Evolutionary conservation across 2,329 filamentous ascomycete genomes (phyloP).

Genomic region (Didymella arachidicola): DNA sequence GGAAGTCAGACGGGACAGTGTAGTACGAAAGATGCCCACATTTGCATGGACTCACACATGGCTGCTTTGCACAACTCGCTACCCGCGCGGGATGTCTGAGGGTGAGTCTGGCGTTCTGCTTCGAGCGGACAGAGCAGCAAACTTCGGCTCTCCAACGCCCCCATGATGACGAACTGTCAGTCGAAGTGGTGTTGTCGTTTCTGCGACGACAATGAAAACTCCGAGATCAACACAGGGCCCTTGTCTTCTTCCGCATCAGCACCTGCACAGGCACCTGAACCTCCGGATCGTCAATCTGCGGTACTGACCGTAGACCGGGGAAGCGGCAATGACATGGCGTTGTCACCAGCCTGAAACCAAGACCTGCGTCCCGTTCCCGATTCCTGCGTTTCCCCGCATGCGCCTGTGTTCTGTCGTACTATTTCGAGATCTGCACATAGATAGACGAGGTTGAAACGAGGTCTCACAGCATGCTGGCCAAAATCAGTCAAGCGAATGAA

Average conservation of each 20-base stretch:
- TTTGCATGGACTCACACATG: slow-evolving; percentile 23
- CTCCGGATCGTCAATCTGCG: slow-evolving; percentile 7
- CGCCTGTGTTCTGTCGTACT: slow-evolving; percentile 38
- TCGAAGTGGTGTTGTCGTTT: slow-evolving; percentile 6
- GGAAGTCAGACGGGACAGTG: slow-evolving; percentile 23
- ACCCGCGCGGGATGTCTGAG: slow-evolving; percentile 6
- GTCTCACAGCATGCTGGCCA: slow-evolving; percentile 28
- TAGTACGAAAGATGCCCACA: slow-evolving; percentile 17
- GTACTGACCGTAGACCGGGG: slow-evolving; percentile 20
- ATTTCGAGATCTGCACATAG: slow-evolving; percentile 39
- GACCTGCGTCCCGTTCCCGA: slow-evolving; percentile 27
- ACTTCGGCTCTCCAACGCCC: slow-evolving; percentile 4
- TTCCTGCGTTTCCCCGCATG: slow-evolving; percentile 30
- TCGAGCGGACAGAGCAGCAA: slow-evolving; percentile 1
- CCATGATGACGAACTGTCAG: slow-evolving; percentile 3
- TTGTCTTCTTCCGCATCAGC: slow-evolving; percentile 8
- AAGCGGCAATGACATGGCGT: slow-evolving; percentile 22
- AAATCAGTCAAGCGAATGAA: slow-evolving; percentile 14
- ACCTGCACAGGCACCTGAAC: slow-evolving; percentile 13
- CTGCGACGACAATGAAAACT: slow-evolving; percentile 8
- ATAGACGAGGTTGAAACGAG: slow-evolving; percentile 23
- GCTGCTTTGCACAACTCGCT: slow-evolving; percentile 22
- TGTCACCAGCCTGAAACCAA: slow-evolving; percentile 25
- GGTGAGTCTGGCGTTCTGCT: slow-evolving; percentile 9
- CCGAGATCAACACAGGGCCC: slow-evolving; percentile 10